phyloP scores from a whole-genome alignment of 306 rosid species.

The Cicer bijugum region DNA sequence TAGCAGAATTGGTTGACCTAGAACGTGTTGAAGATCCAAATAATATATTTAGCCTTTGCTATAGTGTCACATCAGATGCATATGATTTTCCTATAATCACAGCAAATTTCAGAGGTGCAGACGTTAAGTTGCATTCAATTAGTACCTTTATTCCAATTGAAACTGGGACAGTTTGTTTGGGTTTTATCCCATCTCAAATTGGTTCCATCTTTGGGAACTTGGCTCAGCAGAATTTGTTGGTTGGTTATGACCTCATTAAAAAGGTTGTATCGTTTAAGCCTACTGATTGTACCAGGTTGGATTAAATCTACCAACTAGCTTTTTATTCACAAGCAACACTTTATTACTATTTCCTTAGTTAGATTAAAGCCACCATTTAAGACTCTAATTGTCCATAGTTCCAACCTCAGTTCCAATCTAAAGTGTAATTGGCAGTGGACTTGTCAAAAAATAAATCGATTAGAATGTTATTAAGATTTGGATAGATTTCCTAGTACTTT shows the following conservation, averaged over 20 bases:
- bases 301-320: too few relatives aligned
- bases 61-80: background rate
- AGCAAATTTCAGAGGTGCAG: constrained; percentile 50
- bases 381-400: too few relatives aligned
- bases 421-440: too few relatives aligned
- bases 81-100: constrained; percentile 27
- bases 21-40: background rate
- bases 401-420: too few relatives aligned
- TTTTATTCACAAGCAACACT: too few relatives aligned
- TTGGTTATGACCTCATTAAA: constrained; percentile 57
- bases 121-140: constrained; percentile 30
- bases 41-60: background rate
- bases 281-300: constrained; percentile 32
- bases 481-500: too few relatives aligned
- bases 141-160: constrained; percentile 44
- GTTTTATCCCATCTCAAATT: rapidly evolving
- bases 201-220: constrained; percentile 55
- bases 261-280: background rate
- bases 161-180: too few relatives aligned
- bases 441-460: too few relatives aligned
- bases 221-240: constrained; percentile 53
- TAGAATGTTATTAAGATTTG: too few relatives aligned
- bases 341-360: too few relatives aligned
- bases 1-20: background rate
- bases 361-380: too few relatives aligned